phyloP scores from a whole-genome alignment of 2,329 filamentous ascomycete species.

The Didymella arachidicola region DNA sequence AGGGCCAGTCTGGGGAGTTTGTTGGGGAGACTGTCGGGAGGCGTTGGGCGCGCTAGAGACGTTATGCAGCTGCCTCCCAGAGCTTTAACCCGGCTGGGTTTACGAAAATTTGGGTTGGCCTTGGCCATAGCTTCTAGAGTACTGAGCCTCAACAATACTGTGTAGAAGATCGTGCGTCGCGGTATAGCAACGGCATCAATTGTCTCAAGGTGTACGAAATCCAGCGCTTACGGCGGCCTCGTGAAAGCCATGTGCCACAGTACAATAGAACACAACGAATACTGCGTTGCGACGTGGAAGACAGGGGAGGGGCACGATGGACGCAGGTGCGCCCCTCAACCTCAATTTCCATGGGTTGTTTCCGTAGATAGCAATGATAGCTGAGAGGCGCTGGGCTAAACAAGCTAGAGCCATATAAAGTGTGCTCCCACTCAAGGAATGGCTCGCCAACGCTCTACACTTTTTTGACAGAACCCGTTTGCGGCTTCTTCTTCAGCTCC shows the following conservation, averaged over 20 bases:
- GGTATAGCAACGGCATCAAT: slow-evolving; percentile 7
- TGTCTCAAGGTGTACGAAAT: neutral
- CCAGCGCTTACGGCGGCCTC: neutral
- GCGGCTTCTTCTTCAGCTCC: slow-evolving; percentile 17
- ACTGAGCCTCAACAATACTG: slow-evolving; percentile 36
- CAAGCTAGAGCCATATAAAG: slow-evolving; percentile 25
- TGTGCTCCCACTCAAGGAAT: slow-evolving; percentile 16
- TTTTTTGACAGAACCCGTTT: slow-evolving; percentile 11
- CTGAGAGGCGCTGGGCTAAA: slow-evolving; percentile 25
- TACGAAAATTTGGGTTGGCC: slow-evolving; percentile 20
- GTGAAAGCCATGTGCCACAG: slow-evolving; percentile 4
- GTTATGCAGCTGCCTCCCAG: slow-evolving; percentile 23
- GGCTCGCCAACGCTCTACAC: slow-evolving; percentile 20
- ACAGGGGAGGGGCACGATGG: slow-evolving; percentile 22
- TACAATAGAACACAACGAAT: slow-evolving; percentile 11
- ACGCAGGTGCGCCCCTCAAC: slow-evolving; percentile 27
- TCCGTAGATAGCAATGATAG: slow-evolving; percentile 19
- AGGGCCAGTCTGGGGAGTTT: slow-evolving; percentile 28
- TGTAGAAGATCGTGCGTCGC: slow-evolving; percentile 35
- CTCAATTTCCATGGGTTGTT: slow-evolving; percentile 6
- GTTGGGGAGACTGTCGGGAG: slow-evolving; percentile 32
- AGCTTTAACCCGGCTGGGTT: slow-evolving; percentile 31
- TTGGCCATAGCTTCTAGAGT: slow-evolving; percentile 30
- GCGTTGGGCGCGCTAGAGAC: slow-evolving; percentile 26
- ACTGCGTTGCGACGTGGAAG: slow-evolving; percentile 19